Percentiles rank a stretch among this genome's conserved stretches.
Conservation (phyloP, 1,139 yeast genomes). For the Geotrichum restrictum region DNA sequence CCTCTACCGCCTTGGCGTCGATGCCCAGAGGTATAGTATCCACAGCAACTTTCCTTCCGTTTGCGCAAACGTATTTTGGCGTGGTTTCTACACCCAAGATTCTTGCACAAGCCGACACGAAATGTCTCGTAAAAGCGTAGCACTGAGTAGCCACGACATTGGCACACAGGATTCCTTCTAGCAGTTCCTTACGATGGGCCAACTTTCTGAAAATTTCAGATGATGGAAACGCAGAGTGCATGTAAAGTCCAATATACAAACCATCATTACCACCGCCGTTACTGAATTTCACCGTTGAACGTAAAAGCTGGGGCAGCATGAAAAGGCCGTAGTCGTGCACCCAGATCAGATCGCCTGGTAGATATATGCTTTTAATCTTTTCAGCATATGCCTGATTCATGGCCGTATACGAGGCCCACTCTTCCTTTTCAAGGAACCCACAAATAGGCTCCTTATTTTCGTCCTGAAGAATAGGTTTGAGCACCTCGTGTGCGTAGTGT, state of each 20-base stretch:
- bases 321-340: conserved; percentile 87
- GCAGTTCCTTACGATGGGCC: conserved; percentile 71
- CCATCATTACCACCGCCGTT: conserved; percentile 72
- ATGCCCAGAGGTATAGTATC: conserved; percentile 68
- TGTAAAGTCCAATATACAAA: conserved; percentile 74
- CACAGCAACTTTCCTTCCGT: conserved; percentile 66
- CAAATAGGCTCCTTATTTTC: conserved; percentile 54
- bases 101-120: conserved; percentile 72
- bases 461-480: conserved; percentile 95
- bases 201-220: conserved; percentile 87
- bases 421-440: too few relatives aligned
- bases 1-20: conserved; percentile 44
- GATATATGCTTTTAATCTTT: conserved; percentile 64
- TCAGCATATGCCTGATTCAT: conserved; percentile 88
- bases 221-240: conserved; percentile 60
- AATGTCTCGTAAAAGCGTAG: conserved; percentile 81
- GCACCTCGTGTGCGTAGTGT: conserved; percentile 76
- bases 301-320: conserved; percentile 52
- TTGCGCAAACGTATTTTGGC: conserved; percentile 34
- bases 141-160: conserved; percentile 84
- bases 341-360: conserved; percentile 92
- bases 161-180: conserved; percentile 90
- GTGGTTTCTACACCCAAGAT: conserved; percentile 35
- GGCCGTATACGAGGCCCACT: conserved; percentile 89
- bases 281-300: conserved; percentile 67